Base-by-base conservation (phyloP, 208 protist species). In the Crithidia sp. region DNA sequence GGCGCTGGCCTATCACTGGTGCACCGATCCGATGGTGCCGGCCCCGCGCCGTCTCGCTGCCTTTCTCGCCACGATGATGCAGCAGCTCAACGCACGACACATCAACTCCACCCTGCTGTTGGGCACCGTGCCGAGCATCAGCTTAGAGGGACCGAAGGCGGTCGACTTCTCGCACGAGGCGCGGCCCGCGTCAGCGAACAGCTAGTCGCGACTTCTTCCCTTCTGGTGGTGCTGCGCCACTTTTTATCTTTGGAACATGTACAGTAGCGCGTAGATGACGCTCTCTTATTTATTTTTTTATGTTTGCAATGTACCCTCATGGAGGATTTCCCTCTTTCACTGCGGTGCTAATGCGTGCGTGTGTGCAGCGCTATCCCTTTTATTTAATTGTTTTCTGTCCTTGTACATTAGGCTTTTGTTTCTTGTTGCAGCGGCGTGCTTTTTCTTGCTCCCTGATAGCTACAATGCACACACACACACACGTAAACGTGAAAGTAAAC, bases 21-120 rank as follows among this genome's bases (percentile, higher is more conserved):
- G 88, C 69, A 86, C 90, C 7, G 87, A 94, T 52, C 86, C 86
- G n/a, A 76, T 87, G n/a, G 79, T 95, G 2, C 84, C 82, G 7
- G 64, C 73, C 3, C 69, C 92, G 10, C 85, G 92, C 56, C 92
- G 92, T 45, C 76, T 94, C 0, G 92, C 89, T 2, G 85, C 81
- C 12, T 96, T 96, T 68, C 50, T 96, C 10, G 58, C 80, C 8
- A 47, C 69, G 73, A 74, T 84, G n/a, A 66, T 95, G 10, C 75
- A 81, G 45, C 89, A 90, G 69, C 81, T 96, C 50, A 86, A 71
- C 45, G 61, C 55, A 13, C 72, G 80, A 7, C 80, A 94, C 75
- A 63, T 70, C 37, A 81, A 74, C 49, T 85, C 84, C 17, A 91
- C 89, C 39, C 74, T 96, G n/a, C 74, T 95, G 28, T 76, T 96